Evolutionary conservation across 1,284 basidiomycete genomes (phyloP), one percentile per base, ranked within the genome.

Genomic region (Boletellus deceptivus): DNA sequence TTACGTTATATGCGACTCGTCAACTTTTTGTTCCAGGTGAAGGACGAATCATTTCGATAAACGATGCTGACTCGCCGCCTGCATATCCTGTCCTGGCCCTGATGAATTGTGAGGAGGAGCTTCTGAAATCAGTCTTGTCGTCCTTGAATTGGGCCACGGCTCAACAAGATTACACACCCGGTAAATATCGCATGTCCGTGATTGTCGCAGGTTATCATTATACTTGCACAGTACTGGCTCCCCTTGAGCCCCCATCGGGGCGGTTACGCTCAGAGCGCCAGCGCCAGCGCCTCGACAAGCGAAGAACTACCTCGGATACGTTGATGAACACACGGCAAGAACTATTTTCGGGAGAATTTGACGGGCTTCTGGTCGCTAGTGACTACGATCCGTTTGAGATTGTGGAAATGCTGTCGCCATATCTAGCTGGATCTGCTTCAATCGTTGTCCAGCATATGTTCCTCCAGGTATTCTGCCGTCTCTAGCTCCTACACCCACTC

Each of bases 141-240:
- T 85, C 84, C 9, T 71, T 98, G 25, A 95, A 96, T 65, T 98
- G 95, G 95, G 89, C 91, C 33, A 89, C 90, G n/a, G 84, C 86
- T 8, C 85, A 92, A 48, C 83, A 89, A 64, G 81, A 84, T 25
- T 91, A 91, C 60, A 75, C 69, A n/a, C 83, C 88, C 13, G 69
- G 87, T 85, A 67, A 54, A 72, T 68, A 54, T 46, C 49, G 41
- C 54, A 50, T 31, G 10, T 44, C 24, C 33, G 8, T 13, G 35
- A 14, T 17, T 31, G 22, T 39, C 11, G 10, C 46, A 43, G 45
- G 13, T 41, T 22, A 48, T 35, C 49, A 44, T 25, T 31, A 13
- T 57, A 38, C 55, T 11, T 51, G 24, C 55, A 18, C 54, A 86
- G 84, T 85, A 29, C 58, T 80, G 8, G 76, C 82, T 14, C 78